Conservation (phyloP, 805 yeast species). For the Saccharomycopsis sp. region DNA sequence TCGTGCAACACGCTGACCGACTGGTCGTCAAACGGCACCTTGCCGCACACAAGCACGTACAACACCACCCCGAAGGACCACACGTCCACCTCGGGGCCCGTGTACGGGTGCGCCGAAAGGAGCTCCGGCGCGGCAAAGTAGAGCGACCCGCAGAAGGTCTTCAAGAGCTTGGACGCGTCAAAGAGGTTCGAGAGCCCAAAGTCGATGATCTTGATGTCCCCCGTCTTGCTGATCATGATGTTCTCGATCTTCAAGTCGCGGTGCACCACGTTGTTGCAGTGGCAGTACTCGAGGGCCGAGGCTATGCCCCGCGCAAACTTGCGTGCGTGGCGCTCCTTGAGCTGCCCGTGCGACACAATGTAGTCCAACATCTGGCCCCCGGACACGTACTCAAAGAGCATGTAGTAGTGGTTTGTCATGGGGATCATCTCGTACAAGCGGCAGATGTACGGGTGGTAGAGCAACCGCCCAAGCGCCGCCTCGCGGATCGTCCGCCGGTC, state of each 20-base stretch:
- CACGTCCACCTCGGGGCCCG: slow-evolving; percentile 95
- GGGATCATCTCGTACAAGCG: slow-evolving; percentile 88
- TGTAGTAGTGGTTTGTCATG: slow-evolving; percentile 94
- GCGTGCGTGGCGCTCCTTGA: slow-evolving; percentile 90
- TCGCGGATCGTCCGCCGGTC: slow-evolving; percentile 92
- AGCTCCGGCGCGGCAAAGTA: slow-evolving; percentile 99
- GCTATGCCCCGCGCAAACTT: slow-evolving; percentile 93
- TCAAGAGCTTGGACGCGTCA: slow-evolving; percentile 61
- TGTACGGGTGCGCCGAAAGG: slow-evolving; percentile 83
- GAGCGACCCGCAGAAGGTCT: slow-evolving; percentile 94
- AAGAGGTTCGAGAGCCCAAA: slow-evolving; percentile 90
- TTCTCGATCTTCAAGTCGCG: slow-evolving; percentile 95
- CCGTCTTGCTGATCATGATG: slow-evolving; percentile 87
- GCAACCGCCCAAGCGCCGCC: slow-evolving; percentile 84
- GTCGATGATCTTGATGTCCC: slow-evolving; percentile 93
- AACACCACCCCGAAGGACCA: slow-evolving; percentile 98
- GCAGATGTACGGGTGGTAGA: slow-evolving; percentile 90
- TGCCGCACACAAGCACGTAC: slow-evolving; percentile 93
- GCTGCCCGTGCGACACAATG: slow-evolving; percentile 90
- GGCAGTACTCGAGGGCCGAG: slow-evolving; percentile 89
- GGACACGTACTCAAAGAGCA: slow-evolving; percentile 92
- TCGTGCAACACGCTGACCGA: slow-evolving; percentile 87
- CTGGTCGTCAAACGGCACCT: slow-evolving; percentile 96
- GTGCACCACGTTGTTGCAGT: slow-evolving; percentile 90
- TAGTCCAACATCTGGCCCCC: slow-evolving; percentile 98